A percentile compares a stretch with the other conserved stretches of the same genome.
phyloP scores from a whole-genome alignment of 768 basidiomycete species.

The Cyclocybe cylindracea region DNA sequence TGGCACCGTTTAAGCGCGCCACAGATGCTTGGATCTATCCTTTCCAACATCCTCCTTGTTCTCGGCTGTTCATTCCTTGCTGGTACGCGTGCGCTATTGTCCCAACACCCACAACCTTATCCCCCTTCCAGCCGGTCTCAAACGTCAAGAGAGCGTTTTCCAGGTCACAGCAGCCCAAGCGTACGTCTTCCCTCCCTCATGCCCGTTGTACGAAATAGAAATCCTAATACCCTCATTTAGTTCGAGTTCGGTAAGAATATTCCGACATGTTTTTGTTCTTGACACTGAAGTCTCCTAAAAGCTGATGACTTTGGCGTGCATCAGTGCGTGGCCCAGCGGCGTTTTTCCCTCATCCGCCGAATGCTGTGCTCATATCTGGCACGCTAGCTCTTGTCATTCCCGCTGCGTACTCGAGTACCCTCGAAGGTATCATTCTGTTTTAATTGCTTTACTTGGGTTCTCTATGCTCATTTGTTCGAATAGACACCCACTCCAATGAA shows the following conservation, averaged over 20 bases:
- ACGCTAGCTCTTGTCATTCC: conserved; percentile 78
- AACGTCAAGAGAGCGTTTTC: conserved; percentile 69
- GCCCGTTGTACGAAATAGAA: neutral
- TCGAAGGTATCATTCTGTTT: conserved; percentile 8
- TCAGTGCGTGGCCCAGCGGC: conserved; percentile 52
- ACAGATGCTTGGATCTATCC: conserved; percentile 87
- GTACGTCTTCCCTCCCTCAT: conserved; percentile 39
- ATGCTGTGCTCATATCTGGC: conserved; percentile 3
- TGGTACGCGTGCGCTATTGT: conserved; percentile 38
- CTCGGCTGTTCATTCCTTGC: conserved; percentile 91
- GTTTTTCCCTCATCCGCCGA: neutral
- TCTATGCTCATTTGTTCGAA: neutral
- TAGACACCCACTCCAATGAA: conserved; percentile 26
- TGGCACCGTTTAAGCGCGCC: neutral
- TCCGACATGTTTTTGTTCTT: neutral
- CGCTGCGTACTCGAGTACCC: conserved; percentile 74
- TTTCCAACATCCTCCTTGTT: conserved; percentile 89
- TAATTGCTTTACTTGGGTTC: conserved; percentile 12
- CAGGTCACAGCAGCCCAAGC: conserved; percentile 86
- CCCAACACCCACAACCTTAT: neutral
- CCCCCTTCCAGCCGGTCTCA: conserved; percentile 55
- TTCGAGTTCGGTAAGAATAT: conserved; percentile 45
- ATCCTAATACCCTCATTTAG: conserved; percentile 21
- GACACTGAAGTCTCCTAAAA: conserved; percentile 21
- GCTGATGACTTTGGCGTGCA: conserved; percentile 86